Evolutionary conservation across 805 yeast genomes (phyloP), one percentile per base, ranked within the genome.

Genomic region (Candida patagonica): DNA sequence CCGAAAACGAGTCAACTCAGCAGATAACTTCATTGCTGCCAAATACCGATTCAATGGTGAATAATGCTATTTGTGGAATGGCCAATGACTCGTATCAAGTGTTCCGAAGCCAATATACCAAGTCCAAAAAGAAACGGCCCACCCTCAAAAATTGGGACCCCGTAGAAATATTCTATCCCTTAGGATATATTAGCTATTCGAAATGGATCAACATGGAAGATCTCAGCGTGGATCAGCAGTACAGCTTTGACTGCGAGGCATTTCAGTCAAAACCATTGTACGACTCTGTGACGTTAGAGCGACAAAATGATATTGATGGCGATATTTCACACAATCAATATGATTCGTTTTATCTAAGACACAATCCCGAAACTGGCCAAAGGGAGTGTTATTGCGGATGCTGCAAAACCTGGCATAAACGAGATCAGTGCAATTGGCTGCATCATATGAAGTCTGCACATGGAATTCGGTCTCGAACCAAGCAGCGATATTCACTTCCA

Each of bases 401-500:
- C 32, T 47, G 50, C 26, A 32, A 37, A 22, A 37, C 40, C 4
- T 47, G 50, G 50, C 49, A 45, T 30, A 44, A 44, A 30, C 42
- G 50, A 6, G 50, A 47, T 21, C 48, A 47, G 30, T 45, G 50
- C 32, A 47, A 47, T 23, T 47, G 45, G 45, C 39, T 47, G 12
- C 50, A 47, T 26, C 50, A 47, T 40, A 47, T 47, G 50, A 47
- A 45, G 25, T 45, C 49, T 19, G 48, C 43, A 6, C 50, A 47
- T 35, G 50, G 50, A 2, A 45, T 47, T 25, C 42, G 50, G 9
- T 47, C 50, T 10, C 35, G 46, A 27, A 47, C 50, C 2, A 47
- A 42, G 37, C 48, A 47, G 38, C 41, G 44, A 31, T 47, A 47
- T 23, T 30, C 43, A 5, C 33, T 47, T 22, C 50, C 50, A 2